Evolutionary conservation across 2,329 filamentous ascomycete genomes (phyloP).

Genomic region (Didymella sp.): DNA sequence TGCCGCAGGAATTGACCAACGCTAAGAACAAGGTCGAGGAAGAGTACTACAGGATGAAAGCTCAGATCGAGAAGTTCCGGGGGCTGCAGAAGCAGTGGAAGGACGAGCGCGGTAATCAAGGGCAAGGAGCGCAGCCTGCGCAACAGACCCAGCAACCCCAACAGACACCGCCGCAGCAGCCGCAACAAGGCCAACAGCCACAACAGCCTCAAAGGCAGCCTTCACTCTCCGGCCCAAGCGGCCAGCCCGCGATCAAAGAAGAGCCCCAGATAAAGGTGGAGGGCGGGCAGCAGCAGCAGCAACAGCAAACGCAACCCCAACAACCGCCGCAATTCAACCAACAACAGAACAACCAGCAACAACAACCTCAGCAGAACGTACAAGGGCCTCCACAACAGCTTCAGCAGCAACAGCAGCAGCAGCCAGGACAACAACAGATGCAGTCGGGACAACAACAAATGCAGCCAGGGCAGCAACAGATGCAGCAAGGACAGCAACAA

Average conservation of each 20-base stretch:
- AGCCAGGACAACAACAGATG: conserved; percentile 27
- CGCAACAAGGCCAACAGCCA: conserved; percentile 36
- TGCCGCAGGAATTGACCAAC: conserved; percentile 39
- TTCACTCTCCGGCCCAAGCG: conserved; percentile 34
- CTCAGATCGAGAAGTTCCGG: conserved; percentile 47
- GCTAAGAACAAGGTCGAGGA: conserved; percentile 41
- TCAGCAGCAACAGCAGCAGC: conserved; percentile 16
- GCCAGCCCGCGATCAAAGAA: conserved; percentile 39
- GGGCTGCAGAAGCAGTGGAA: conserved; percentile 45
- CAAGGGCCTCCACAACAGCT: conserved; percentile 27
- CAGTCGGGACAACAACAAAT: no score
- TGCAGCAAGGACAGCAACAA: conserved; percentile 33
- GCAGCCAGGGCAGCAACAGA: conserved; percentile 19
- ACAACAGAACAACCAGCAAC: conserved; percentile 35
- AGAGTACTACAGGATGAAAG: conserved; percentile 39
- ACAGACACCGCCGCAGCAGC: conserved; percentile 27
- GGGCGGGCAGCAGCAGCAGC: conserved; percentile 32
- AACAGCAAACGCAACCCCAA: conserved; percentile 17
- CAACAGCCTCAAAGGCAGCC: conserved; percentile 39
- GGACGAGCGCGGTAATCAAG: conserved; percentile 44
- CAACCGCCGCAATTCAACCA: conserved; percentile 40
- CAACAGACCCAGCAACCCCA: conserved; percentile 26
- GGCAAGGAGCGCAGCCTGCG: conserved; percentile 33
- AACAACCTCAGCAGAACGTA: conserved; percentile 30
- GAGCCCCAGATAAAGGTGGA: conserved; percentile 50